These are phyloP conservation scores for Trichophyton simii DNA, from an alignment of 2,329 filamentous ascomycete species.

Conservation along the genomic window DNA sequence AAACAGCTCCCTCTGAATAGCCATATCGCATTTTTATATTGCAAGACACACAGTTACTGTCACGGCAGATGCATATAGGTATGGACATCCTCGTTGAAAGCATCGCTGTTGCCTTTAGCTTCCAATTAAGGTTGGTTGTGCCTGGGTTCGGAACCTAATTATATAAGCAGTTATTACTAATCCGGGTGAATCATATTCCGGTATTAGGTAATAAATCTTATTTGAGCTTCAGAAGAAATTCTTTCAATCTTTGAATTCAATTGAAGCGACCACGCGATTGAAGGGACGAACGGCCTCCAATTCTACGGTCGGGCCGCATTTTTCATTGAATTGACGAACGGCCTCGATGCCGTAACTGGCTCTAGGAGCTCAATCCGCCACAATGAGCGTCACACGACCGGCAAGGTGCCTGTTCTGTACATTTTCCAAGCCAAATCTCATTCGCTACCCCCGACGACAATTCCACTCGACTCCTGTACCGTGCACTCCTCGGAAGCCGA, in stretches of 20 bases:
- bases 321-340: constrained; percentile 6
- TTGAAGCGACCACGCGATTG: constrained; percentile 2
- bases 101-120: no score
- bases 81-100: no score
- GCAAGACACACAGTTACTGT: no score
- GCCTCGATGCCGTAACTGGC: constrained; percentile 11
- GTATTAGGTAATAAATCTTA: neutral
- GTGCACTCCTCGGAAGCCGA: constrained; percentile 23
- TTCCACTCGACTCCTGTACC: constrained; percentile 36
- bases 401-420: constrained; percentile 40
- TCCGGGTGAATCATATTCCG: neutral
- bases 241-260: constrained; percentile 2
- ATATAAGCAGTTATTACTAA: neutral
- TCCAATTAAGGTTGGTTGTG: no score
- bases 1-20: no score
- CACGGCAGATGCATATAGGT: no score
- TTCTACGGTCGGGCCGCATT: constrained; percentile 1
- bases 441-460: constrained; percentile 35
- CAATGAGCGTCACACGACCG: constrained; percentile 39
- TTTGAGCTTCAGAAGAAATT: constrained; percentile 3
- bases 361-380: constrained; percentile 20
- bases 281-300: neutral
- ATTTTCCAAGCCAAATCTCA: constrained; percentile 32
- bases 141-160: no score
- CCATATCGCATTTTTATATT: no score